Evolutionary conservation across 148 eudicot genomes (phyloP), one percentile per base, ranked within the genome.

Genomic region (Silene latifolia): DNA sequence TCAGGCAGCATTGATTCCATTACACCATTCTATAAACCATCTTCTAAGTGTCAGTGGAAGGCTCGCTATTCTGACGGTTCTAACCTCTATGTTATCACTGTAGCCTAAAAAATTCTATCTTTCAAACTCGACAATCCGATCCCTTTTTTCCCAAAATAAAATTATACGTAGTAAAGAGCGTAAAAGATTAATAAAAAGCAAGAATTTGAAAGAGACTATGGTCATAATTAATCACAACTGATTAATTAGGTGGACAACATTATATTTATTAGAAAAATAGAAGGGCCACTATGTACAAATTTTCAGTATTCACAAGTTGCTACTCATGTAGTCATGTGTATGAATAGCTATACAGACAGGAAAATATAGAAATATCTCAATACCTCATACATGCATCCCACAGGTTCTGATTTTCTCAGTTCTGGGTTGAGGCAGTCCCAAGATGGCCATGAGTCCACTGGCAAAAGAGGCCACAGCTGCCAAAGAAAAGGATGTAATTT

Each of bases 361-460:
- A 64, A 82, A 56, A 73, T 80, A 80, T 65, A 54, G 67, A 61
- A 48, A 48, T 48, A 48, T 8, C 44, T 32, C 35, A 56, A 76
- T 74, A 78, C 83, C 88, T 88, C 85, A 88, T 59, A 76, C 78
- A 77, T 77, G 84, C 75, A 81, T 70, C 67, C 61, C 84, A 46
- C 61, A 81, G 72, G 74, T 72, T 74, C 77, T 83, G 67, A 82
- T 25, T 79, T 87, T 90, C 56, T 86, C 89, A 56, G 83, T 82
- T 82, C 87, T 83, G 69, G 91, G 72, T 79, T 87, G 86, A 32
- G 89, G 90, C 75, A 81, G 67, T 54, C 76, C 83, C 80, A 85
- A 72, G 76, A 90, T 90, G 63, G 87, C 90, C 87, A 85, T 73
- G 75, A 90, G 85, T 78, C 90, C 89, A 61, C 97, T 83, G 62